Base-by-base conservation (phyloP, 2,329 filamentous ascomycete genomes). In the Penicillium corylophilum region DNA sequence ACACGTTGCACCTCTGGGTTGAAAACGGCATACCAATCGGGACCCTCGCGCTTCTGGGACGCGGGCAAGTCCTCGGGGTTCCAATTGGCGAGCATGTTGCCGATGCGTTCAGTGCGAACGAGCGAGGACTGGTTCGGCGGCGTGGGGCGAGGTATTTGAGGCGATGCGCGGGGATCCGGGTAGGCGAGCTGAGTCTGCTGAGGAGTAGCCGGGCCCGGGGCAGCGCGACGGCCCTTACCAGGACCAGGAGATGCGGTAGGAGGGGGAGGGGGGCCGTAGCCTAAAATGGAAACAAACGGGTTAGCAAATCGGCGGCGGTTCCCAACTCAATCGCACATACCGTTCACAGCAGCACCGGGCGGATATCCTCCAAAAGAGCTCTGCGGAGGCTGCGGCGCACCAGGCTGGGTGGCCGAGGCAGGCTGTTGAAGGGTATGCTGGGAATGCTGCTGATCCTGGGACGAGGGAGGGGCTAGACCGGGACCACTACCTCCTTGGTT, bases 1-100 rank as follows among this genome's bases (percentile, higher is more conserved):
- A 91, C 85, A 53, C 94, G 90, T 56, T 89, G 90, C 33, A 96
- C 88, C 51, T 87, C 84, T 40, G 93, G 91, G 74, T 99, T 96
- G 81, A 96, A 99, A 59, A 97, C 89, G 40, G 90, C 93, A 70
- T 95, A 95, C 94, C 94, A 99, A 70, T 97, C 94, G 40, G 83
- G 79, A 26, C 90, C 89, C 51, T 90, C 88, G 70, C 93, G 92
- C 81, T 97, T 97, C 58, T 91, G 84, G 63, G 91, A 86, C 1
- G 88, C 83, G 26, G 92, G 90, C 36, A 97, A 81, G 55, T 90
- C 84, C 55, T 96, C 91, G 6, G 89, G 84, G 62, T 96, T 90
- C 54, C 96, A 82, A 60, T 97, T 93, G 46, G 89, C 89, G 24
- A 96, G 81, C 47, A 87, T 83, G 64, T 89, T 89, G 53, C 83